These are phyloP conservation scores for Trichomonas vaginalis DNA, from an alignment of 208 protist species.

Conservation along the genomic window DNA sequence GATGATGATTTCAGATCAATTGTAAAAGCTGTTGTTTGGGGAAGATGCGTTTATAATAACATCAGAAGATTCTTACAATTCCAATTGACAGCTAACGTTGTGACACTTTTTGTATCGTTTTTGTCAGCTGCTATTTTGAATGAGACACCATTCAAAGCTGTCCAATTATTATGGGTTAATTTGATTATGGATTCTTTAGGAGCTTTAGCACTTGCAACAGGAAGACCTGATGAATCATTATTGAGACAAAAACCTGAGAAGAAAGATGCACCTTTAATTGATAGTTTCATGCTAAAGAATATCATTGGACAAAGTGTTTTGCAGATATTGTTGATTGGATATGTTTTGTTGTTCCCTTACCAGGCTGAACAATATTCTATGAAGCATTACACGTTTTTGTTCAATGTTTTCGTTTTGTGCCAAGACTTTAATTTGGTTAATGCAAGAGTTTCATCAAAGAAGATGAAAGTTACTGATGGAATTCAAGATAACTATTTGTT, in stretches of 20 bases:
- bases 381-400: background rate
- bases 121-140: background rate
- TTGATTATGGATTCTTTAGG: constrained; percentile 26
- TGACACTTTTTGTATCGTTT: background rate
- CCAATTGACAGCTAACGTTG: constrained; percentile 33
- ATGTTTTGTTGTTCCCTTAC: background rate
- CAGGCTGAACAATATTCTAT: background rate
- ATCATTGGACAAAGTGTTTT: background rate
- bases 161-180: constrained; percentile 29
- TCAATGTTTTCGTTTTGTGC: background rate
- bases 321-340: background rate
- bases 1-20: constrained; percentile 72
- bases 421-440: background rate
- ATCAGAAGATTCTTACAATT: constrained; percentile 92
- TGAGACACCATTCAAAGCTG: constrained; percentile 24
- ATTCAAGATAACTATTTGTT: background rate
- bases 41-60: constrained; percentile 84
- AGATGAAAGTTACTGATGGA: background rate
- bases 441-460: background rate
- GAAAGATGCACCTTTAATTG: constrained; percentile 21
- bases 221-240: constrained; percentile 9
- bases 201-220: constrained; percentile 20
- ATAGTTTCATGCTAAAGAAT: background rate
- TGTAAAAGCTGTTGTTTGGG: constrained; percentile 72
- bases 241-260: constrained; percentile 18